A percentile compares a stretch with the other conserved stretches of the same genome.
These are phyloP conservation scores for Ceratopteris richardii DNA, from an alignment of 75 land plant species.

Conservation along the genomic window DNA sequence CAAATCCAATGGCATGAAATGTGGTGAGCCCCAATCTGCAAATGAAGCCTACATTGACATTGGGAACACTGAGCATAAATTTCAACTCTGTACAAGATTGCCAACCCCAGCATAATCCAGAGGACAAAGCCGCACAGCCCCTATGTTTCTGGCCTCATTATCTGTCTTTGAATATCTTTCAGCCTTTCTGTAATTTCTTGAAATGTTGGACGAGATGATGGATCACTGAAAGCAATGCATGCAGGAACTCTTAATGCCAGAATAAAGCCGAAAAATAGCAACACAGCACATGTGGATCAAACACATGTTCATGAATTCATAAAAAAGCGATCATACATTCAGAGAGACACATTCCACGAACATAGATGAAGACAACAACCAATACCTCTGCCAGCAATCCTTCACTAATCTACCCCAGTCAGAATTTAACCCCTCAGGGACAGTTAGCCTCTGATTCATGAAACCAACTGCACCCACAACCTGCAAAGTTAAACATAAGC, in stretches of 20 bases:
- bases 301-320: neutral
- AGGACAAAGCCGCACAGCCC: too few species aligned
- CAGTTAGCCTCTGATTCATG: slow-evolving; percentile 64
- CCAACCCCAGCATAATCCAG: too few species aligned
- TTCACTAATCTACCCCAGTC: slow-evolving; percentile 48
- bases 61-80: too few species aligned
- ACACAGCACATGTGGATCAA: neutral
- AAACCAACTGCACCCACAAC: slow-evolving; percentile 88
- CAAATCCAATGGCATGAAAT: too few species aligned
- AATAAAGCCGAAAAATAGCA: too few species aligned
- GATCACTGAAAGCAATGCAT: slow-evolving; percentile 37
- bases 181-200: slow-evolving; percentile 51
- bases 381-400: slow-evolving; percentile 72
- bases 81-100: too few species aligned
- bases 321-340: too few species aligned
- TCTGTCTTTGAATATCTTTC: slow-evolving; percentile 46
- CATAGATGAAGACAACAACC: too few species aligned
- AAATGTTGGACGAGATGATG: slow-evolving; percentile 56
- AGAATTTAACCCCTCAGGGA: slow-evolving; percentile 58
- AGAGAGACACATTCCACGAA: neutral
- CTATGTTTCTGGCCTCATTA: neutral
- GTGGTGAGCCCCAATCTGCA: too few species aligned
- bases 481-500: slow-evolving; percentile 35
- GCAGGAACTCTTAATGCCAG: too few species aligned
- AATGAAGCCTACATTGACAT: too few species aligned